A percentile compares a stretch with the other conserved stretches of the same genome.
These are phyloP conservation scores for Oryza coarctata DNA, from an alignment of 176 grass and related monocot species.

Conservation along the genomic window DNA sequence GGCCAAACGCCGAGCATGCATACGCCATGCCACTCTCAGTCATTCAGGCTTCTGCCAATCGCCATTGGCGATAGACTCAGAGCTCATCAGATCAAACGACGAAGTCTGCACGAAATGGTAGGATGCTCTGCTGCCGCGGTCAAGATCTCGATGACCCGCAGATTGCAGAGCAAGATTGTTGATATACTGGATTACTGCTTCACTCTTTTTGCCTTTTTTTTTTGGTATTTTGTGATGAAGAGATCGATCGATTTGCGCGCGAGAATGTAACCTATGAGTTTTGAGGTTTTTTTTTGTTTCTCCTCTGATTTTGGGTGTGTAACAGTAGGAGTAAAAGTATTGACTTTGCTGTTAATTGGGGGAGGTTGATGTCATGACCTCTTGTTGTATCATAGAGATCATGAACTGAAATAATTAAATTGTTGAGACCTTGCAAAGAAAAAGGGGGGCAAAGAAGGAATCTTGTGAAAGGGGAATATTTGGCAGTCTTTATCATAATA, in stretches of 20 bases:
- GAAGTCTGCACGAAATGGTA: neutral
- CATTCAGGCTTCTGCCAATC: neutral
- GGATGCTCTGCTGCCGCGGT: slow-evolving; percentile 30
- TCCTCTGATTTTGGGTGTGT: neutral
- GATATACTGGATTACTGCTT: neutral
- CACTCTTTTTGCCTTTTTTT: slow-evolving; percentile 14
- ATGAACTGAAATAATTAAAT: neutral
- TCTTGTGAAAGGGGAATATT: slow-evolving; percentile 28
- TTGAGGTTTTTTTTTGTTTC: slow-evolving; percentile 7
- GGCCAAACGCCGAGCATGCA: neutral
- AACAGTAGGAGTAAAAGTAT: neutral
- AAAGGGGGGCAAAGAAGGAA: neutral
- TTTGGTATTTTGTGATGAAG: slow-evolving; percentile 14
- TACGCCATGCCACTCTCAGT: neutral
- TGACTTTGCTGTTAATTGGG: slow-evolving; percentile 21
- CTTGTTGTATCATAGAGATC: slow-evolving; percentile 27
- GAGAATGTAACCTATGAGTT: slow-evolving; percentile 20
- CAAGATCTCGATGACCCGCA: slow-evolving; percentile 31
- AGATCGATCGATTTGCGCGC: slow-evolving; percentile 12
- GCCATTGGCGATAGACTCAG: neutral
- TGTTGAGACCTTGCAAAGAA: neutral
- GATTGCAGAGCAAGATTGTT: slow-evolving; percentile 18
- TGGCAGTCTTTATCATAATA: slow-evolving; percentile 11
- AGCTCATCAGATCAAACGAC: slow-evolving; percentile 17
- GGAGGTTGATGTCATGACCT: slow-evolving; percentile 14